Conservation (phyloP, 495 filamentous ascomycete genomes). For the Aspergillus nidulans region DNA sequence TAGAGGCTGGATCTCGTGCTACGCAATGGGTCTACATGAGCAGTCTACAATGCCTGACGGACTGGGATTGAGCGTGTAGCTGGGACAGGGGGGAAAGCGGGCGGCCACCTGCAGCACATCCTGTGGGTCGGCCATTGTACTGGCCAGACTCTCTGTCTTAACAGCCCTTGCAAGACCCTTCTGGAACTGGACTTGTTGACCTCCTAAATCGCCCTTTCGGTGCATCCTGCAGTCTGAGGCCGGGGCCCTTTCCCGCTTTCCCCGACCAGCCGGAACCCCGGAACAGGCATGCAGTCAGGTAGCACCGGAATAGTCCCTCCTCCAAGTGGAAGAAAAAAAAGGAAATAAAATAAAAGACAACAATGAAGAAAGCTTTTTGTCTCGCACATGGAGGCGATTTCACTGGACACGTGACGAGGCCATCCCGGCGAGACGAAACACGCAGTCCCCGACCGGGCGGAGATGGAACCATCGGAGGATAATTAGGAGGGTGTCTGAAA, state of each 20-base stretch:
- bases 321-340: not conserved
- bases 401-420: constrained; percentile 5
- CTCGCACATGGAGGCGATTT: constrained; percentile 3
- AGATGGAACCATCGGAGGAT: not conserved
- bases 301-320: constrained; percentile 11
- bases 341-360: not conserved
- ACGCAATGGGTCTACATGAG: constrained; percentile 16
- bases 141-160: constrained; percentile 9
- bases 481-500: not conserved
- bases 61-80: constrained; percentile 11
- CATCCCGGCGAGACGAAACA: not conserved
- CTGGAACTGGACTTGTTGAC: constrained; percentile 14
- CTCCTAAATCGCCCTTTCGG: constrained; percentile 10
- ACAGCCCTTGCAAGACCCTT: constrained; percentile 7
- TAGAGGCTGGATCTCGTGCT: constrained; percentile 23
- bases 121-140: constrained; percentile 15
- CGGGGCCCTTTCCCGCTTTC: constrained; percentile 18
- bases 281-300: constrained; percentile 17
- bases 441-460: not conserved
- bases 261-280: constrained; percentile 24
- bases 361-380: constrained; percentile 5
- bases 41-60: constrained; percentile 10
- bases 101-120: constrained; percentile 16
- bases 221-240: constrained; percentile 19
- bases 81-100: constrained; percentile 5